Percentiles rank a stretch among this genome's conserved stretches.
Evolutionary conservation across 202 grass and related monocot species (phyloP).

Genomic region (Panicum virgatum): DNA sequence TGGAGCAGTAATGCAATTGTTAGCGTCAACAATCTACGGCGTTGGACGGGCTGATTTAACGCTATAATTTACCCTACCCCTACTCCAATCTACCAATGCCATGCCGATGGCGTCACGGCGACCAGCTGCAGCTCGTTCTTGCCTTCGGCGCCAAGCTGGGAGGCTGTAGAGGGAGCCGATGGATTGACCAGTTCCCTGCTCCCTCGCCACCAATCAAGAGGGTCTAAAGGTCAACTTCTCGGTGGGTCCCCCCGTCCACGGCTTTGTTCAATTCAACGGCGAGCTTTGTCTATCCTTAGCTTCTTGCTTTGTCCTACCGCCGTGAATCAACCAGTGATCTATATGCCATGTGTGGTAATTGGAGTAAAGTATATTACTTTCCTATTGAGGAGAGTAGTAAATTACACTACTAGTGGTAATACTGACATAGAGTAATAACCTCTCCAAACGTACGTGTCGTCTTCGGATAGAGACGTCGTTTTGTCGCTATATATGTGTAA

Average conservation of each 20-base stretch:
- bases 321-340: neutral
- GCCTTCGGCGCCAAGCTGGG: conserved; percentile 11
- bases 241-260: neutral
- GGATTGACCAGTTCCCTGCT: neutral
- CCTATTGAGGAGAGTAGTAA: too few relatives aligned
- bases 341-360: neutral
- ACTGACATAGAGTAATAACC: too few relatives aligned
- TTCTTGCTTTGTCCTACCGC: neutral
- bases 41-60: neutral
- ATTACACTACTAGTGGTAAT: too few relatives aligned
- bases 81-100: neutral
- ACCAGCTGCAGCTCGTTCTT: neutral
- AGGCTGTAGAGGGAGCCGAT: neutral
- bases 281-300: neutral
- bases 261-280: neutral
- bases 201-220: conserved; percentile 5
- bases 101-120: neutral
- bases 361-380: neutral
- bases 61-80: neutral
- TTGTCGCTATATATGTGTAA: too few relatives aligned
- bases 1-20: too few relatives aligned
- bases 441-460: neutral
- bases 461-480: neutral
- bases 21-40: neutral
- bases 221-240: neutral